Evolutionary conservation across 148 eudicot species (phyloP).

Genomic region (Nepenthes gracilis): DNA sequence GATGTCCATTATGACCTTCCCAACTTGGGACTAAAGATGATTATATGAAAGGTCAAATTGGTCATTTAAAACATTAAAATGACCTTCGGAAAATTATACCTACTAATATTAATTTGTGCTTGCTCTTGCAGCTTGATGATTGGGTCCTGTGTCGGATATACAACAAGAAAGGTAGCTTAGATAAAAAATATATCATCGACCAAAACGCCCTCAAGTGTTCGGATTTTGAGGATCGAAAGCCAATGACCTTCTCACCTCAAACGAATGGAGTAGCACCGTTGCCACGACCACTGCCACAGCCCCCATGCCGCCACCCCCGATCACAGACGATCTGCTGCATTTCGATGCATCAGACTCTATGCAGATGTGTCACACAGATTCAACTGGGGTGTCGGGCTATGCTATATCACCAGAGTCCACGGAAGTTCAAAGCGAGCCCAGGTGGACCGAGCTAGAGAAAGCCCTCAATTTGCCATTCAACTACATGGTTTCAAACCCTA

Average conservation of each 20-base stretch:
- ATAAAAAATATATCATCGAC: constrained; percentile 16
- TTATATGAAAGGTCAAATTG: background rate
- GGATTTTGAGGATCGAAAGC: constrained; percentile 32
- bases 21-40: too few species aligned
- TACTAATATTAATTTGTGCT: background rate
- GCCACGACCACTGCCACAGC: background rate
- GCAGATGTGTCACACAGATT: constrained; percentile 48
- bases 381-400: constrained; percentile 41
- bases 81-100: background rate
- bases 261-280: background rate
- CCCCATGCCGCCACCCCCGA: background rate
- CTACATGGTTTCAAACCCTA: background rate
- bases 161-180: constrained; percentile 66
- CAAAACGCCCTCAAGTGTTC: constrained; percentile 2
- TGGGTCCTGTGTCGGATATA: constrained; percentile 77
- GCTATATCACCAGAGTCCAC: constrained; percentile 39
- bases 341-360: constrained; percentile 52
- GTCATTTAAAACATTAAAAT: background rate
- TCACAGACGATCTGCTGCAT: constrained; percentile 20
- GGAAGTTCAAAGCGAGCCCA: constrained; percentile 60
- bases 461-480: background rate
- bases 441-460: constrained; percentile 24
- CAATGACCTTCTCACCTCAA: constrained; percentile 12
- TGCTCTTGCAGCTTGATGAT: constrained; percentile 49
- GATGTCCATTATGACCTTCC: too few species aligned